phyloP scores from a whole-genome alignment of 2,329 filamentous ascomycete genomes.

The Didymella keratinophila region DNA sequence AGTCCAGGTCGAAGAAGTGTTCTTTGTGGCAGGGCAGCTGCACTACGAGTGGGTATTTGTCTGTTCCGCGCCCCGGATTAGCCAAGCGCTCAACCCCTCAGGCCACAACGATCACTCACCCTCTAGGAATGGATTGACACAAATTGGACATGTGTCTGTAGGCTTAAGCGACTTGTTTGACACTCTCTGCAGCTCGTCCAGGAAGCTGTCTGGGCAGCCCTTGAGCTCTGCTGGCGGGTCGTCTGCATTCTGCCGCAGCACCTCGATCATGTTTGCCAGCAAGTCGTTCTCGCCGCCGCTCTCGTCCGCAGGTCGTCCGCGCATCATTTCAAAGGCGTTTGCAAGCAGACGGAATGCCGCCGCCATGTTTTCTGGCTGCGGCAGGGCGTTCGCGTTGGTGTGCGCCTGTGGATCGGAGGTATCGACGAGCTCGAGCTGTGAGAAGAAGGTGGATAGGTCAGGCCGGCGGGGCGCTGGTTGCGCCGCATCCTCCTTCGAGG shows the following conservation, averaged over 20 bases:
- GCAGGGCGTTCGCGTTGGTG: slow-evolving; percentile 65
- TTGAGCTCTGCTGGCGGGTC: slow-evolving; percentile 67
- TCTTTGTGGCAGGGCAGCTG: slow-evolving; percentile 67
- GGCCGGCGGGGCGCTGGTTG: slow-evolving; percentile 61
- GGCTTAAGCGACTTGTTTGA: slow-evolving; percentile 63
- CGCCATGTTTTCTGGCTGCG: slow-evolving; percentile 67
- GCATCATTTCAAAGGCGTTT: slow-evolving; percentile 68
- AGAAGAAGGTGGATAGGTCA: slow-evolving; percentile 71
- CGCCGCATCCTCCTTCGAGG: slow-evolving; percentile 46
- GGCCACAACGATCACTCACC: slow-evolving; percentile 47
- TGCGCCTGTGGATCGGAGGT: slow-evolving; percentile 60
- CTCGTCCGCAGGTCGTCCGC: slow-evolving; percentile 49
- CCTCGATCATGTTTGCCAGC: slow-evolving; percentile 63
- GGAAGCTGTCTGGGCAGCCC: slow-evolving; percentile 68
- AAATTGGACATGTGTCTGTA: slow-evolving; percentile 66
- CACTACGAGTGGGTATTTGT: slow-evolving; percentile 70
- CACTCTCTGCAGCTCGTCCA: slow-evolving; percentile 67
- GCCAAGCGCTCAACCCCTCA: slow-evolving; percentile 16
- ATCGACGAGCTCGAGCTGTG: slow-evolving; percentile 65
- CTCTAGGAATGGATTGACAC: slow-evolving; percentile 67
- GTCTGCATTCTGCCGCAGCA: slow-evolving; percentile 63
- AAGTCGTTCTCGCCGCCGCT: slow-evolving; percentile 50
- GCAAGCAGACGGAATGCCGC: slow-evolving; percentile 67
- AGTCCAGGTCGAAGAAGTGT: slow-evolving; percentile 71
- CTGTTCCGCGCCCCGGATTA: slow-evolving; percentile 39